Evolutionary conservation across 139 green algal species (phyloP), one percentile per base, ranked within the genome.

Genomic region (Coelastrella sp.): DNA sequence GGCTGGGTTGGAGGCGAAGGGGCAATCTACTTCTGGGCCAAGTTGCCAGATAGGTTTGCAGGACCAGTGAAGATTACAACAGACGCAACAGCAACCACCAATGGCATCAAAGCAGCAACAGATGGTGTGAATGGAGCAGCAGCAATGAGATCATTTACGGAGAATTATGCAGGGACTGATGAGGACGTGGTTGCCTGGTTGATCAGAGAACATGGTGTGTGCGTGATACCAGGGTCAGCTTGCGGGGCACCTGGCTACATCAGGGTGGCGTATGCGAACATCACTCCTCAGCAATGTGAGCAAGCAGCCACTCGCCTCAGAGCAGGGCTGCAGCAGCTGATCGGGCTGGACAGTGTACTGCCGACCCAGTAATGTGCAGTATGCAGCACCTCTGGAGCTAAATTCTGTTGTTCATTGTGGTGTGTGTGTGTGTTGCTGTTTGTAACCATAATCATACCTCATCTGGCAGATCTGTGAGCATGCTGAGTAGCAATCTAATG

Each of bases 21-120:
- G 0, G 98, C 97, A 10, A 99, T 99, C 88, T 99, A 99, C 91
- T 87, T 98, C 1, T 99, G 94, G 93, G 96, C 93, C 0, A 94
- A 93, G 83, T 94, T 99, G 84, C 98, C 98, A 66, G 84, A 80
- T 14, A 80, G 74, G 20, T 80, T 59, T 58, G 11, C 74, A 80
- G 24, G 9, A 59, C 74, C 74, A 59, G 74, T 15, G 15, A 80
- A 24, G 12, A 58, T 8, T 7, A 12, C 8, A 20, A 17, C 74
- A 80, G 74, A 14, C 4, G 63, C 74, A 80, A 24, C 15, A 58
- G 24, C 63, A 72, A 17, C 63, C 35, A 49, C 35, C 35, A 49
- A 49, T 49, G 35, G 35, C 35, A 49, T 49, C 35, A 49, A 49
- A 72, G 63, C 63, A 22, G 63, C 12, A 17, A 72, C 70, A 22